Evolutionary conservation across 331 rosid species (phyloP).

Genomic region (Prunus yedoensis): DNA sequence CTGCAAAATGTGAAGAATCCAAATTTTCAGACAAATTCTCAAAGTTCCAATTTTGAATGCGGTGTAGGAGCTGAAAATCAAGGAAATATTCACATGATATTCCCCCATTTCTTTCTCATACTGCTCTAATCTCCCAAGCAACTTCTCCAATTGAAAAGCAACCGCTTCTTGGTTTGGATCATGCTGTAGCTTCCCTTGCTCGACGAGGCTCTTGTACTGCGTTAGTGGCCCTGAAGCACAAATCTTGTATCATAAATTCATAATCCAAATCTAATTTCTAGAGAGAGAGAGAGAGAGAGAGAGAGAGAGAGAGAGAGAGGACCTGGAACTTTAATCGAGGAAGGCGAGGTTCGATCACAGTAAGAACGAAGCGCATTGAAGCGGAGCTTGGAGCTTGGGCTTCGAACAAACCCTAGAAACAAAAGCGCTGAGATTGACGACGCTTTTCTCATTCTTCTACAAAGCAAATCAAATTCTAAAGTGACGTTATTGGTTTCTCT

Average conservation of each 20-base stretch:
- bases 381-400: constrained; percentile 24
- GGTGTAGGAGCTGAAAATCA: not conserved
- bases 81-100: constrained; percentile 56
- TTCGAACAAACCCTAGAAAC: constrained; percentile 30
- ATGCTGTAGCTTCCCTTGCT: constrained; percentile 73
- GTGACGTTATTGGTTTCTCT: not conserved
- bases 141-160: constrained; percentile 63
- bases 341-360: constrained; percentile 32
- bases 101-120: constrained; percentile 87
- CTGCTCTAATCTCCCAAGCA: constrained; percentile 82
- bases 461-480: not conserved
- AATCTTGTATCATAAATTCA: not conserved
- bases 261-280: not conserved
- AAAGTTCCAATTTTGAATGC: not conserved
- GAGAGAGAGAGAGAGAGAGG: constrained; percentile 7
- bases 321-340: constrained; percentile 50
- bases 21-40: not conserved
- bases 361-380: constrained; percentile 44
- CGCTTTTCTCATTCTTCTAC: constrained; percentile 40
- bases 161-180: constrained; percentile 85
- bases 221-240: constrained; percentile 59
- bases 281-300: too few species aligned
- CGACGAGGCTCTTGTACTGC: constrained; percentile 60
- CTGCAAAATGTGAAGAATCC: constrained; percentile 22
- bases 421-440: constrained; percentile 31